Percentiles rank a stretch among this genome's conserved stretches.
Evolutionary conservation across 106 monocot species (phyloP).

Genomic region (Ottelia alismoides): DNA sequence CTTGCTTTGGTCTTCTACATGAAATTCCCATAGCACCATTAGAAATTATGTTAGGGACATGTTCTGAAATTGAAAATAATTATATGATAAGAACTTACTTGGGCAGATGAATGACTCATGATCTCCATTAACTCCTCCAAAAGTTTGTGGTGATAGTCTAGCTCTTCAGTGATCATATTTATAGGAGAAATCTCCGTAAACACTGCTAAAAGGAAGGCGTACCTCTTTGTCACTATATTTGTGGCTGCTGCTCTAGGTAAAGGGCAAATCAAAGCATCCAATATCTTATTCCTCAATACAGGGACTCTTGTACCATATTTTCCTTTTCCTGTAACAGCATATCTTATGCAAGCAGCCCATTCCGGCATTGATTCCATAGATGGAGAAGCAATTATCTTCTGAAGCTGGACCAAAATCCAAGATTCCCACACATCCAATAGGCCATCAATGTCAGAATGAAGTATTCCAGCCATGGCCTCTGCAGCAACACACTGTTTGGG

Average conservation of each 20-base stretch:
- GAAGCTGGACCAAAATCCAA: conserved; percentile 62
- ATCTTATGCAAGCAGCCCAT: conserved; percentile 93
- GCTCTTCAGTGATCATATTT: conserved; percentile 48
- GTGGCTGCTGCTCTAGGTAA: conserved; percentile 48
- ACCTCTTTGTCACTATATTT: conserved; percentile 78
- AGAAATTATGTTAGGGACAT: too few species aligned
- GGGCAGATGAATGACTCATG: conserved; percentile 91
- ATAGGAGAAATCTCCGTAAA: conserved; percentile 73
- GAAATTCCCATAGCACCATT: too few species aligned
- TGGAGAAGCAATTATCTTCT: conserved; percentile 63
- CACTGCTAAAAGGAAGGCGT: conserved; percentile 60
- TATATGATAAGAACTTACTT: conserved; percentile 62
- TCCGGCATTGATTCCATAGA: conserved; percentile 86
- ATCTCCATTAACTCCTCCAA: conserved; percentile 64
- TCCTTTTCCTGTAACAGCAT: conserved; percentile 98
- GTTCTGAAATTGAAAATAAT: too few species aligned
- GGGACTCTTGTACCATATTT: conserved; percentile 68
- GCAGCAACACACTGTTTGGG: conserved; percentile 97
- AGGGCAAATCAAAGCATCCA: conserved; percentile 60
- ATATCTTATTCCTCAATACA: conserved; percentile 57
- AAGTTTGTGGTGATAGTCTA: conserved; percentile 54
- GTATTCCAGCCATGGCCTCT: conserved; percentile 82
- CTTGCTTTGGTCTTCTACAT: too few species aligned
- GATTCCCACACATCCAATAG: conserved; percentile 59
- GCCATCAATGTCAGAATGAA: conserved; percentile 81